Base-by-base conservation (phyloP, 805 yeast species). In the Barnettozyma californica region DNA sequence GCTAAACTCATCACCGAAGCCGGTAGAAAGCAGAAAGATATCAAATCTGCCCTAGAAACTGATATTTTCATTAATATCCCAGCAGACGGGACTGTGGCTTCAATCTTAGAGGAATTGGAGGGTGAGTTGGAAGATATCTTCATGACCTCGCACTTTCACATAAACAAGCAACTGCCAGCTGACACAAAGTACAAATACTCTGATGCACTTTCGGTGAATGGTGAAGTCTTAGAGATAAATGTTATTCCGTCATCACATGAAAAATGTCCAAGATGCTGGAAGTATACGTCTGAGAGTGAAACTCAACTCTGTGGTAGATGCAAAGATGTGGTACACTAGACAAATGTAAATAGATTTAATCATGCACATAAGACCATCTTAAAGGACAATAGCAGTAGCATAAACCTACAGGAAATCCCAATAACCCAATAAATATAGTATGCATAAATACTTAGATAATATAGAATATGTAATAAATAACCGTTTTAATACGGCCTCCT, bases 251-350 rank as follows among this genome's bases (percentile, higher is more conserved):
- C 89, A 0, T 49, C 62, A 0, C 60, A 69, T 2, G 67, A 68
- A 45, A 90, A 90, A 59, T 94, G 99, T 63, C 96, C 96, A 7
- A 77, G 99, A 62, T 94, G 99, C 67, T 94, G 99, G 99, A 87
- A 87, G 59, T 81, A 68, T 61, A 78, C 77, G 8, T 70, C 95
- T 0, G 65, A 59, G 0, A 56, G 52, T 0, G 80, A 74, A 33
- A 79, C 79, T 10, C 64, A 63, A 1, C 68, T 90, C 26, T 92
- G 99, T 64, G 38, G 46, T 1, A 76, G 94, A 55, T 92, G 98
- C 68, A 71, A 68, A 3, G 67, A 66, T 6, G 76, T 66, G 9
- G 51, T 63, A 10, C 35, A 47, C 19, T 20, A 46, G 35, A 36
- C 29, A 44, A 36, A 36, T 43, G 38, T 23, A 31, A 43, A 34